phyloP scores from a whole-genome alignment of 2,329 filamentous ascomycete genomes.

The Phyllosticta citribraziliensis region DNA sequence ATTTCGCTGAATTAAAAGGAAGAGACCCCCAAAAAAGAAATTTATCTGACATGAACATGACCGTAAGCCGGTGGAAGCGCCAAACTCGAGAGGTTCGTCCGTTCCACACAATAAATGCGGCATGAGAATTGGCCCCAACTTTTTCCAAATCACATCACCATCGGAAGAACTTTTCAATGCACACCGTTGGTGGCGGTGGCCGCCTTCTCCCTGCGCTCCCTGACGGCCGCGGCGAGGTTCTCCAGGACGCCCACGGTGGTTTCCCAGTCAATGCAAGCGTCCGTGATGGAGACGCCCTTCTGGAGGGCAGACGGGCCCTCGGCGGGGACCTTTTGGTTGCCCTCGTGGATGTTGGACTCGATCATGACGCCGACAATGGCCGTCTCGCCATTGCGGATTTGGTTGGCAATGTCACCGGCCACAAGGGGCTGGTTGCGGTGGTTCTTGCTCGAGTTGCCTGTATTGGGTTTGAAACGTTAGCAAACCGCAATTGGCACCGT shows the following conservation, averaged over 20 bases:
- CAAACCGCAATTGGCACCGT: neutral
- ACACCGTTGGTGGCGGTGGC: slow-evolving; percentile 2
- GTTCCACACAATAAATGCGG: neutral
- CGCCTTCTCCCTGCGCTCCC: slow-evolving; percentile 52
- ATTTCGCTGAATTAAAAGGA: neutral
- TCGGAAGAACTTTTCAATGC: neutral
- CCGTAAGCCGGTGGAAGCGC: neutral
- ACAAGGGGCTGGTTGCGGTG: slow-evolving; percentile 96
- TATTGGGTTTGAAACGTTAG: neutral
- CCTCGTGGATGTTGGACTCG: slow-evolving; percentile 93
- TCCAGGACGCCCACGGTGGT: slow-evolving; percentile 71
- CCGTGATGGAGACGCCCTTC: slow-evolving; percentile 89
- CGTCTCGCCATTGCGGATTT: slow-evolving; percentile 77
- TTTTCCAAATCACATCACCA: neutral
- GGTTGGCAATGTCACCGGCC: slow-evolving; percentile 68
- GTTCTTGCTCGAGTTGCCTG: slow-evolving; percentile 93
- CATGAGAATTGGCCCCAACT: neutral
- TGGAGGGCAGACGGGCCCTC: slow-evolving; percentile 71
- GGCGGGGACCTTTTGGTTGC: slow-evolving; percentile 64
- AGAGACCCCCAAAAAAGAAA: neutral
- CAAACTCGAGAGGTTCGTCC: neutral
- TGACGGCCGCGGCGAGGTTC: slow-evolving; percentile 74
- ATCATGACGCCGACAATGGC: slow-evolving; percentile 97
- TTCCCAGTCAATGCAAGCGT: slow-evolving; percentile 94
- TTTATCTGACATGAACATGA: neutral